These are phyloP conservation scores for Saraca asoca DNA, from an alignment of 331 rosid species.

Conservation along the genomic window DNA sequence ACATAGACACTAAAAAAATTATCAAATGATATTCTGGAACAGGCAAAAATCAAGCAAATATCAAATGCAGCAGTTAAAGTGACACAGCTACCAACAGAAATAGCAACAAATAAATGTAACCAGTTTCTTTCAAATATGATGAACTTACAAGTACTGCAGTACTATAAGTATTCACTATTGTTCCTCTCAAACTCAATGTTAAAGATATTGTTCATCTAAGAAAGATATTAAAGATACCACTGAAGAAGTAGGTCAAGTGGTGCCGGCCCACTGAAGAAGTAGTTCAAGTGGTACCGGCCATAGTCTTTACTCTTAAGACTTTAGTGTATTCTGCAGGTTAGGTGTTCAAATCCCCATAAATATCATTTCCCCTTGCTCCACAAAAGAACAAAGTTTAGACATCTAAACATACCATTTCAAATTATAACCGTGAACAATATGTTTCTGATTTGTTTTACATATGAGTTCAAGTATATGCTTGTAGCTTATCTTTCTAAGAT, in stretches of 20 bases:
- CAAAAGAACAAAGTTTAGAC: not conserved
- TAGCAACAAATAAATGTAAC: not conserved
- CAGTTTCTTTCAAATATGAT: not conserved
- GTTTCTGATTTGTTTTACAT: slow-evolving; percentile 17
- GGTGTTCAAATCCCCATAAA: too few relatives aligned
- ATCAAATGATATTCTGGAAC: slow-evolving; percentile 20
- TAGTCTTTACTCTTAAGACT: too few relatives aligned
- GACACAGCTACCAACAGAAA: not conserved
- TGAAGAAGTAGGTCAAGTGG: too few relatives aligned
- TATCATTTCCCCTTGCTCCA: too few relatives aligned
- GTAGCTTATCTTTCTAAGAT: not conserved
- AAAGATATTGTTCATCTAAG: not conserved
- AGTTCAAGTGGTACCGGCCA: too few relatives aligned
- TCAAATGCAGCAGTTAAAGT: slow-evolving; percentile 4
- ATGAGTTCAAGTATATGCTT: slow-evolving; percentile 7
- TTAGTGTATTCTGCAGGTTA: too few relatives aligned
- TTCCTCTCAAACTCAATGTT: not conserved
- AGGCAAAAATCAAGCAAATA: slow-evolving; percentile 27
- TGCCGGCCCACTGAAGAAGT: too few relatives aligned
- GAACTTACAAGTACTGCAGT: not conserved
- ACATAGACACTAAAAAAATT: not conserved
- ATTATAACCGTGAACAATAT: not conserved
- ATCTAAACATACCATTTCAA: not conserved
- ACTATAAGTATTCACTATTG: not conserved
- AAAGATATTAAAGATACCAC: too few relatives aligned